Percentiles rank a stretch among this genome's conserved stretches.
These are phyloP conservation scores for Clonostachys sp. DNA, from an alignment of 2,329 filamentous ascomycete genomes.

Conservation along the genomic window DNA sequence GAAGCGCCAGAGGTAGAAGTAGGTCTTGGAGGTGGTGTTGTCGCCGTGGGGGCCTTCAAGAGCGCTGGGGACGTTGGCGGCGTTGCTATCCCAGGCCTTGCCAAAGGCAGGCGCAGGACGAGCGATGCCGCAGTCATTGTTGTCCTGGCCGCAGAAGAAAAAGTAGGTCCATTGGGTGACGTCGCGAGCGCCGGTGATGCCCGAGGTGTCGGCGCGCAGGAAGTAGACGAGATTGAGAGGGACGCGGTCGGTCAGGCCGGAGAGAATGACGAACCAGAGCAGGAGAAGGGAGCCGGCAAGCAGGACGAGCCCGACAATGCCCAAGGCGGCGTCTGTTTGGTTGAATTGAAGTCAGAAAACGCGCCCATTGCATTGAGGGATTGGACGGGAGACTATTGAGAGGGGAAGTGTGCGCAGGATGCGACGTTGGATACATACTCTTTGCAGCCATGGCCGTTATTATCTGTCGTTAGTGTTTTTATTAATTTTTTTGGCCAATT, in stretches of 20 bases:
- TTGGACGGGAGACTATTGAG: no score
- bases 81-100: constrained; percentile 58
- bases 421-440: no score
- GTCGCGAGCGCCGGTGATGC: constrained; percentile 63
- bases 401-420: no score
- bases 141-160: constrained; percentile 66
- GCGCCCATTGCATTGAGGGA: no score
- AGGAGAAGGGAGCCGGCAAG: constrained; percentile 46
- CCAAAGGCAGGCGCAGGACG: constrained; percentile 65
- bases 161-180: constrained; percentile 88
- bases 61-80: constrained; percentile 33
- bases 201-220: constrained; percentile 71
- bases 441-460: no score
- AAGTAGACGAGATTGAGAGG: constrained; percentile 78
- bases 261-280: constrained; percentile 56
- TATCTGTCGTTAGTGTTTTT: no score
- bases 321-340: constrained; percentile 31
- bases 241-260: constrained; percentile 40
- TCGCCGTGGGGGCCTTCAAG: constrained; percentile 48
- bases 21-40: constrained; percentile 52
- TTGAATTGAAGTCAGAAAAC: not conserved
- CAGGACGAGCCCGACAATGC: constrained; percentile 39
- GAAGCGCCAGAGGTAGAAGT: constrained; percentile 85
- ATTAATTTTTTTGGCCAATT: no score
- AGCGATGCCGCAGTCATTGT: constrained; percentile 59